A percentile compares a stretch with the other conserved stretches of the same genome.
These are phyloP conservation scores for Aureobasidium sp. DNA, from an alignment of 2,329 filamentous ascomycete species.

Conservation along the genomic window DNA sequence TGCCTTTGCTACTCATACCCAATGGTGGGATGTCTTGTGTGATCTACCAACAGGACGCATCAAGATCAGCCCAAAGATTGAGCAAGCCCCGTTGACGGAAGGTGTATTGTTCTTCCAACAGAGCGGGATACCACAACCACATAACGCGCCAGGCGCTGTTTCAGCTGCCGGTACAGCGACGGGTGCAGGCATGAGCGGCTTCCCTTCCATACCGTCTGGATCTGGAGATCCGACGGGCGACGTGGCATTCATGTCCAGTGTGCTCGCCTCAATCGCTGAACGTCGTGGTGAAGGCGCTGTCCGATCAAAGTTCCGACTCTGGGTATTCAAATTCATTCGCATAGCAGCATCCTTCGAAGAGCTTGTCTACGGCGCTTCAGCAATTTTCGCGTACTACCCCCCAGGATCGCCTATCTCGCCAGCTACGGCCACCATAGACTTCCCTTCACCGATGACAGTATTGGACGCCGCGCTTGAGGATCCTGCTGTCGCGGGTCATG, in stretches of 20 bases:
- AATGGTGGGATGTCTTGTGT: constrained; percentile 98
- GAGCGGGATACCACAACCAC: not conserved
- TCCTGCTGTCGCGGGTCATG: constrained; percentile 45
- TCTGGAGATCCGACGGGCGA: constrained; percentile 70
- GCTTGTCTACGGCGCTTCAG: constrained; percentile 85
- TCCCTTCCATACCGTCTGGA: constrained; percentile 7
- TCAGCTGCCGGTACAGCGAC: constrained; percentile 25
- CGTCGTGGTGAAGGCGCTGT: constrained; percentile 85
- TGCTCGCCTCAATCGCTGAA: constrained; percentile 73
- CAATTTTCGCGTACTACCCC: constrained; percentile 60
- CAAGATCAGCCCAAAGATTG: constrained; percentile 87
- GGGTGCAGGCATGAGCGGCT: constrained; percentile 26
- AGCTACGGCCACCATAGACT: not conserved
- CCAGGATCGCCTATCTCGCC: constrained; percentile 13
- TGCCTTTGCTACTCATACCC: constrained; percentile 85
- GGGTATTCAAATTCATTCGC: constrained; percentile 88
- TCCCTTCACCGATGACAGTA: not conserved
- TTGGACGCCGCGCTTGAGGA: constrained; percentile 16
- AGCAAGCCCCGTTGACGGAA: constrained; percentile 71
- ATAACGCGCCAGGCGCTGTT: constrained; percentile 14
- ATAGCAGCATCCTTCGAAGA: constrained; percentile 93
- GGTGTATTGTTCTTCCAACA: constrained; percentile 74
- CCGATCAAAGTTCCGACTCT: constrained; percentile 85
- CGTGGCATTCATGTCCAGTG: constrained; percentile 76
- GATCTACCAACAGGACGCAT: constrained; percentile 86